These are phyloP conservation scores for Trichomonas tenax DNA, from an alignment of 208 protist genomes.

Conservation along the genomic window DNA sequence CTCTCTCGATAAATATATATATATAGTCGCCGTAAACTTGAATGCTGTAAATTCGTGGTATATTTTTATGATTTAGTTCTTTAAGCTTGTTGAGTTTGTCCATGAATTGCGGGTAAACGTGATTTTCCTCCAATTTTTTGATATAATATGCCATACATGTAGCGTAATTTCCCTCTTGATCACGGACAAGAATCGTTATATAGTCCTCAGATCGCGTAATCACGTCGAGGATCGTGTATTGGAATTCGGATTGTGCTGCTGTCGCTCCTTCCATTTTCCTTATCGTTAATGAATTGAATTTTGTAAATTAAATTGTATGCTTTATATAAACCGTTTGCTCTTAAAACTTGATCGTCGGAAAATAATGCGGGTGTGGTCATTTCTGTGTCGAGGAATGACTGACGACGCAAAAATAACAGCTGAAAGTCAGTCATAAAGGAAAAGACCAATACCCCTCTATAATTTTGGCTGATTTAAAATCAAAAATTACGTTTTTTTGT, in stretches of 20 bases:
- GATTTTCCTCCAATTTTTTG: not conserved
- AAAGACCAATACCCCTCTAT: too few species aligned
- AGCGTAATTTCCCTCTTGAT: not conserved
- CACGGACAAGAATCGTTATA: not conserved
- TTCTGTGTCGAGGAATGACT: too few species aligned
- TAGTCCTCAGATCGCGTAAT: not conserved
- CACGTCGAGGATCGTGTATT: not conserved
- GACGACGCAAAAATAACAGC: too few species aligned
- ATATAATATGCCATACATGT: not conserved
- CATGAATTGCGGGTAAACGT: not conserved
- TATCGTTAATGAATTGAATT: too few species aligned
- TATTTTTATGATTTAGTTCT: not conserved
- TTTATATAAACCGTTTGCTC: too few species aligned
- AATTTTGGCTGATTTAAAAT: too few species aligned
- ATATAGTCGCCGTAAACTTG: not conserved
- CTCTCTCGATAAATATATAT: not conserved
- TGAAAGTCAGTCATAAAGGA: too few species aligned
- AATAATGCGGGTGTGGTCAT: too few species aligned
- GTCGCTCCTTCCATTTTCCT: not conserved
- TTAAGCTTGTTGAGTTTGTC: not conserved
- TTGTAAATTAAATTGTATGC: too few species aligned
- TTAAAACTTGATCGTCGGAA: too few species aligned
- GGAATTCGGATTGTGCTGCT: not conserved
- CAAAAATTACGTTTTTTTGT: too few species aligned
- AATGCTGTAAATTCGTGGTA: not conserved